These are phyloP conservation scores for Stromatinia cepivora DNA, from an alignment of 2,329 filamentous ascomycete genomes.

Conservation along the genomic window DNA sequence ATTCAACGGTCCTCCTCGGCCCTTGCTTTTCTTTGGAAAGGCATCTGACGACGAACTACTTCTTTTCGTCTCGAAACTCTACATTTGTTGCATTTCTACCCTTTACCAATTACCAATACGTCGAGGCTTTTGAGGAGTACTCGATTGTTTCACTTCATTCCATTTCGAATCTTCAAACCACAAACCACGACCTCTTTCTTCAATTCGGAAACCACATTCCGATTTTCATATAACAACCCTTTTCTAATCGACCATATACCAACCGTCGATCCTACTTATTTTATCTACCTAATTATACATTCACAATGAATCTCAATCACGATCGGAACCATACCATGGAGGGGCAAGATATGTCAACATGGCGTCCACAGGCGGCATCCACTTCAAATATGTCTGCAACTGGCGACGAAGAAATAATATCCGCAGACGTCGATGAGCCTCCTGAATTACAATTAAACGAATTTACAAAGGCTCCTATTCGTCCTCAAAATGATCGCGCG, in stretches of 20 bases:
- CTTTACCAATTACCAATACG: background rate
- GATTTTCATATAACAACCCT: background rate
- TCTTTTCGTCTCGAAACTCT: constrained; percentile 8
- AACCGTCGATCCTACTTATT: constrained; percentile 16
- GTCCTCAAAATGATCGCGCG: constrained; percentile 56
- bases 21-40: constrained; percentile 25
- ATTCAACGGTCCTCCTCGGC: constrained; percentile 30
- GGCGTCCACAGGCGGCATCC: constrained; percentile 45
- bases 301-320: constrained; percentile 27
- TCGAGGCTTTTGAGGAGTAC: background rate
- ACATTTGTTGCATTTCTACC: background rate
- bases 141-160: constrained; percentile 17
- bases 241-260: background rate
- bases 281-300: constrained; percentile 22
- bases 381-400: constrained; percentile 37
- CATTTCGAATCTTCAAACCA: constrained; percentile 9
- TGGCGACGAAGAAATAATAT: constrained; percentile 61
- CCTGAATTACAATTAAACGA: constrained; percentile 57
- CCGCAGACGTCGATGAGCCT: constrained; percentile 81
- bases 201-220: background rate
- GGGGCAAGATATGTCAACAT: constrained; percentile 44
- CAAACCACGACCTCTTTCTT: constrained; percentile 2
- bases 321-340: constrained; percentile 33
- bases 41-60: constrained; percentile 25
- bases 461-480: constrained; percentile 43